A percentile compares a stretch with the other conserved stretches of the same genome.
phyloP scores from a whole-genome alignment of 169 alveolate species.

The Plasmodium vivax region DNA sequence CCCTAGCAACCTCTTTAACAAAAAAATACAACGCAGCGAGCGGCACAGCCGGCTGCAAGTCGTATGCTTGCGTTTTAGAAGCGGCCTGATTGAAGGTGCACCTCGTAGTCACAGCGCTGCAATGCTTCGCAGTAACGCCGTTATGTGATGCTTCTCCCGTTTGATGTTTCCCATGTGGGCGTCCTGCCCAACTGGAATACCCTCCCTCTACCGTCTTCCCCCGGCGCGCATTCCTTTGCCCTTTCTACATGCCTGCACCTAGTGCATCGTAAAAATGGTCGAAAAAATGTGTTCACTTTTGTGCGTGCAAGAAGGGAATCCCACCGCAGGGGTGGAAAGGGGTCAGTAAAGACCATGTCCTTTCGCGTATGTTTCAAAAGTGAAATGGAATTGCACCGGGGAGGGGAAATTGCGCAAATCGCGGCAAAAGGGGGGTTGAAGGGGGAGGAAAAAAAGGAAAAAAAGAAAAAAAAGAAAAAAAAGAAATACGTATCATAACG shows the following conservation, averaged over 20 bases:
- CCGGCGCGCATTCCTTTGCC: neutral
- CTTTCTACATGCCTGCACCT: slow-evolving; percentile 4
- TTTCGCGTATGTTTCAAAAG: neutral
- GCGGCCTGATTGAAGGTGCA: neutral
- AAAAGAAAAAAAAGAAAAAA: neutral
- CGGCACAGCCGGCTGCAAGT: neutral
- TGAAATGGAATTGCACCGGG: neutral
- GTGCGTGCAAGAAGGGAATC: neutral
- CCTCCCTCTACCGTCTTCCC: neutral
- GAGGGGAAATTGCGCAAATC: neutral
- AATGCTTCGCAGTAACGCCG: neutral
- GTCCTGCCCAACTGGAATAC: neutral
- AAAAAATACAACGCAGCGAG: neutral
- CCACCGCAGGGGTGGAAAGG: neutral
- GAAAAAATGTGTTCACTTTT: neutral
- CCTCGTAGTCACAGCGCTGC: neutral
- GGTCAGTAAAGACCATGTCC: neutral
- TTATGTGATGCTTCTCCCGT: neutral
- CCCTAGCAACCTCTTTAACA: neutral
- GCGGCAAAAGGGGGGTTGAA: neutral
- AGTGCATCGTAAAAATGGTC: neutral
- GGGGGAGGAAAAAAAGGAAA: neutral
- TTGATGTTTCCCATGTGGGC: neutral
- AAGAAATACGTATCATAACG: neutral
- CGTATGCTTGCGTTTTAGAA: neutral